Percentiles rank a stretch among this genome's conserved stretches.
Conservation (phyloP, 2,329 filamentous ascomycete genomes). For the Arthrocladium fulminans region DNA sequence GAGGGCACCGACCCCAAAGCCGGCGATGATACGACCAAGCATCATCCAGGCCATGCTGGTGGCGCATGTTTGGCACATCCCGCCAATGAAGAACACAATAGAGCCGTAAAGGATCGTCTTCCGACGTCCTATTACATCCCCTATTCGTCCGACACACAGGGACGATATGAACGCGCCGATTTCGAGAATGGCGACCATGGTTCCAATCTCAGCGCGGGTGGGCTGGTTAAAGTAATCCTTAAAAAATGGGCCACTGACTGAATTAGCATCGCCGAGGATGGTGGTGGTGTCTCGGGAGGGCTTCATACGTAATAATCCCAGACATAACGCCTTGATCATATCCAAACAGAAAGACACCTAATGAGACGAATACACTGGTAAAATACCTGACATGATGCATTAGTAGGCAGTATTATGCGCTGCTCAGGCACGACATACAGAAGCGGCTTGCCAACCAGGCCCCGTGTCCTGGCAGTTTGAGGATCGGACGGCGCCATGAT, state of each 20-base stretch:
- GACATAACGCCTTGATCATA: constrained; percentile 60
- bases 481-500: constrained; percentile 76
- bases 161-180: constrained; percentile 88
- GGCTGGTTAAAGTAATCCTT: constrained; percentile 89
- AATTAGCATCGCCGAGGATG: constrained; percentile 12
- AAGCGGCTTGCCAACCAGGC: constrained; percentile 89
- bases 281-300: background rate
- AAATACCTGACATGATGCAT: constrained; percentile 60
- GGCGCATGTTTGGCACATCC: constrained; percentile 73
- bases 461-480: constrained; percentile 64
- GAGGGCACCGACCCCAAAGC: constrained; percentile 76
- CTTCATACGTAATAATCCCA: constrained; percentile 57
- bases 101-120: constrained; percentile 91
- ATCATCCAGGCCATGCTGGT: constrained; percentile 84
- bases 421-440: constrained; percentile 50
- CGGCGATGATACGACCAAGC: constrained; percentile 70
- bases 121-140: constrained; percentile 82
- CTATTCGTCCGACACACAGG: constrained; percentile 73
- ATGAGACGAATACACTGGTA: constrained; percentile 67
- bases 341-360: constrained; percentile 57
- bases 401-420: constrained; percentile 13
- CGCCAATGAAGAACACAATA: constrained; percentile 74
- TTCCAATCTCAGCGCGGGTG: constrained; percentile 76
- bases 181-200: constrained; percentile 95
- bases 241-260: constrained; percentile 68